A percentile compares a stretch with the other conserved stretches of the same genome.
Evolutionary conservation across 805 yeast genomes (phyloP).

Genomic region (Saccharomycopsis sp.): DNA sequence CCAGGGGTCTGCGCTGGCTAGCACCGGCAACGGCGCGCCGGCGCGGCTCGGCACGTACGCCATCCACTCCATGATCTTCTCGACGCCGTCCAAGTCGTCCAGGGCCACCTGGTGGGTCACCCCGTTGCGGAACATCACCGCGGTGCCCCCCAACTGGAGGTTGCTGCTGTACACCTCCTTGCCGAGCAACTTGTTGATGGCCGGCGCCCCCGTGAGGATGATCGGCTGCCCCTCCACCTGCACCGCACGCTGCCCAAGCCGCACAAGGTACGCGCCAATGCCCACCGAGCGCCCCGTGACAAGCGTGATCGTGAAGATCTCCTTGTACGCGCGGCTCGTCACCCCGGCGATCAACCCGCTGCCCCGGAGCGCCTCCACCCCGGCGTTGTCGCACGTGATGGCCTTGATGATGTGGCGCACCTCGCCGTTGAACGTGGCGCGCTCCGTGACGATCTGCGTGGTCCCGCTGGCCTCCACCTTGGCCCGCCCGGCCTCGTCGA

Average conservation of each 20-base stretch:
- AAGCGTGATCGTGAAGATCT: conserved; percentile 93
- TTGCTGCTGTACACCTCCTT: conserved; percentile 96
- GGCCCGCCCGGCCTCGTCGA: conserved; percentile 59
- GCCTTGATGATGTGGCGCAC: conserved; percentile 75
- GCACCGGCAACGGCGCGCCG: conserved; percentile 82
- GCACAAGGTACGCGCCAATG: conserved; percentile 97
- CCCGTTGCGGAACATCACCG: conserved; percentile 97
- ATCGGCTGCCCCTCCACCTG: conserved; percentile 99
- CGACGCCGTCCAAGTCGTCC: conserved; percentile 95
- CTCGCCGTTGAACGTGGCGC: conserved; percentile 77
- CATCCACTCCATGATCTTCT: conserved; percentile 91
- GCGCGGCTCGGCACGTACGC: conserved; percentile 90
- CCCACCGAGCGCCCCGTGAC: conserved; percentile 99
- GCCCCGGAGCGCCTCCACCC: conserved; percentile 97
- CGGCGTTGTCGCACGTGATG: conserved; percentile 92
- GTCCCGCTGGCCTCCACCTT: conserved; percentile 51
- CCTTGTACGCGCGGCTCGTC: conserved; percentile 94
- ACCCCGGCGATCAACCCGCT: conserved; percentile 99
- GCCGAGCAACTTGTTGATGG: conserved; percentile 93
- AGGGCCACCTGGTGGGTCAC: conserved; percentile 96
- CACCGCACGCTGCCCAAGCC: conserved; percentile 97
- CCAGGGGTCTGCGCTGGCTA: conserved; percentile 69
- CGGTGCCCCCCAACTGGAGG: conserved; percentile 98
- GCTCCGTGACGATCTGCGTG: conserved; percentile 64
- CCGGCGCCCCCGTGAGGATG: conserved; percentile 98